Base-by-base conservation (phyloP, 148 eudicot species). In the Pharnaceum exiguum region DNA sequence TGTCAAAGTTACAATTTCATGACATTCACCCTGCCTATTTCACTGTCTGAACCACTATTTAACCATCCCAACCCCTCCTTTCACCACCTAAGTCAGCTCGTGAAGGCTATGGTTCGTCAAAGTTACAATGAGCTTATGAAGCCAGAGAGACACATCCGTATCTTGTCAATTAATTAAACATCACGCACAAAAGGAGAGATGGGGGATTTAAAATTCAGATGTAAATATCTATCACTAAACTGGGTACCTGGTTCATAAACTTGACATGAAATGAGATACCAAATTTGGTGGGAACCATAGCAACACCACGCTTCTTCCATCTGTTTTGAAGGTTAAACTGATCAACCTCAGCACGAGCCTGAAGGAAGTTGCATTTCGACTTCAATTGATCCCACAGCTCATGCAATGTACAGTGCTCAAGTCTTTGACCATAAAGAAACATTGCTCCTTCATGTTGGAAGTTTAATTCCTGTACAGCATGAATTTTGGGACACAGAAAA, bases 161-260 rank as follows among this genome's bases (percentile, higher is more conserved):
- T n/a, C n/a, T n/a, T n/a, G n/a, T n/a, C n/a, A n/a, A n/a, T n/a
- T n/a, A n/a, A n/a, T n/a, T n/a, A n/a, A n/a, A n/a, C n/a, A n/a
- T n/a, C n/a, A n/a, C 27, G 13, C 16, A 31, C 42, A 21, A 21
- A 33, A 5, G 37, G 13, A 55, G 44, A 36, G 3, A 17, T n/a
- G 5, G 37, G 37, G n/a, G 5, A 9, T 33, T 11, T 39, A 38
- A 13, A 22, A 17, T 42, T 27, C 24, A 10, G 57, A 48, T 33
- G 53, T 16, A 19, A 29, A 8, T 19, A 31, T n/a, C 31, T 12
- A 27, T 26, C 19, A 23, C n/a, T 16, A 16, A 26, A 7, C 31
- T 57, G 27, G 52, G 32, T 79, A 87, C 96, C 98, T 93, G 98
- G 75, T 93, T 93, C 96, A 93, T 76, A 73, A 93, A 88, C 75